Evolutionary conservation across 306 rosid species (phyloP), one percentile per base, ranked within the genome.

Genomic region (Sesbania bispinosa): DNA sequence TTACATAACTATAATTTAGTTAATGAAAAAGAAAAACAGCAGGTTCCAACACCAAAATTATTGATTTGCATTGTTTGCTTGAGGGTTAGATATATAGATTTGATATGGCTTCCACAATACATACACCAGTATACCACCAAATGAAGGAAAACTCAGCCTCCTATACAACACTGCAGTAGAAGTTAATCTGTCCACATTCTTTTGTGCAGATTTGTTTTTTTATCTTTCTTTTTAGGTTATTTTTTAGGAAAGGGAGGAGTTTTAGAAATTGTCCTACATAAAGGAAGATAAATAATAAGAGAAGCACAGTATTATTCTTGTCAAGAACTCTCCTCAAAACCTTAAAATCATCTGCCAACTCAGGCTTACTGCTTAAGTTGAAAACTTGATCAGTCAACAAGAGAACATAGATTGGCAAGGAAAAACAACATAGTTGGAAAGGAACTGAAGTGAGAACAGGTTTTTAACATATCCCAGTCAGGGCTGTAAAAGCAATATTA

Each of bases 361-460:
- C 14, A 18, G 35, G n/a, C n/a, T n/a, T n/a, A n/a, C n/a, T n/a
- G n/a, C n/a, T n/a, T n/a, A n/a, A n/a, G n/a, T n/a, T n/a, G n/a
- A 23, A 66, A 77, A 77, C 45, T 24, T 38, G 38, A 4, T 43
- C 47, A 15, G 32, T 62, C 50, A 67, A 18, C 15, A 33, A 51
- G 46, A 38, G 38, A 63, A 69, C 5, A 65, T 23, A 39, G 68
- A 76, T 35, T 21, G 32, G n/a, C n/a, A n/a, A n/a, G n/a, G n/a
- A n/a, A n/a, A n/a, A n/a, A n/a, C n/a, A n/a, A n/a, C n/a, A n/a
- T n/a, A n/a, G n/a, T n/a, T n/a, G n/a, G n/a, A n/a, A n/a, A n/a
- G n/a, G n/a, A n/a, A n/a, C n/a, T n/a, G n/a, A n/a, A n/a, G n/a
- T n/a, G n/a, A n/a, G n/a, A n/a, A n/a, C n/a, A n/a, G n/a, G n/a